These are phyloP conservation scores for Nannochloris sp. DNA, from an alignment of 139 green algal genomes.

Conservation along the genomic window DNA sequence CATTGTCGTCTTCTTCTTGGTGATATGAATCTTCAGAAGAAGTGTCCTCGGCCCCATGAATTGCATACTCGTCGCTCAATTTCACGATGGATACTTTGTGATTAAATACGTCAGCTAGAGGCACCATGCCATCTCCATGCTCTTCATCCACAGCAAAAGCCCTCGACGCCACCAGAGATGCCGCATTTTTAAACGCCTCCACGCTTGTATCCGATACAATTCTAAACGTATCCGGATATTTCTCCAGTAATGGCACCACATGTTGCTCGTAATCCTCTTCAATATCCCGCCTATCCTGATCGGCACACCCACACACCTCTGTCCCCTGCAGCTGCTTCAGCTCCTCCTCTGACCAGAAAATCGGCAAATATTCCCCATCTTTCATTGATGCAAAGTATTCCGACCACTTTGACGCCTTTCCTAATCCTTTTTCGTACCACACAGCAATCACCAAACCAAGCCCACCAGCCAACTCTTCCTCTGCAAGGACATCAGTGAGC, in stretches of 20 bases:
- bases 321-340: constrained; percentile 48
- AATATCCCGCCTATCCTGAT: constrained; percentile 6
- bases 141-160: constrained; percentile 67
- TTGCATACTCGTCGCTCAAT: constrained; percentile 18
- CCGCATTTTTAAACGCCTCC: constrained; percentile 42
- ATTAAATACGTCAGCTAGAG: constrained; percentile 84
- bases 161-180: constrained; percentile 59
- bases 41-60: constrained; percentile 9
- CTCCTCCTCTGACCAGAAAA: constrained; percentile 58
- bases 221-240: constrained; percentile 22
- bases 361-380: constrained; percentile 47
- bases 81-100: constrained; percentile 65
- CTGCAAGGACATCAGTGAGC: constrained; percentile 39
- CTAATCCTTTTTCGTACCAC: constrained; percentile 48
- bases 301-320: constrained; percentile 18
- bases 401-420: constrained; percentile 39
- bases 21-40: constrained; percentile 1
- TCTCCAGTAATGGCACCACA: constrained; percentile 34
- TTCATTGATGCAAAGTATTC: constrained; percentile 55
- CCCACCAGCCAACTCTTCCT: constrained; percentile 45
- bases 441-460: constrained; percentile 63
- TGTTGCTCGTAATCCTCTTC: constrained; percentile 45
- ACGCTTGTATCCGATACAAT: constrained; percentile 11
- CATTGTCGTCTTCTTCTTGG: constrained; percentile 13
- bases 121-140: constrained; percentile 74